Evolutionary conservation across 1,139 yeast species (phyloP), one percentile per base, ranked within the genome.

Genomic region (Debaryomyces fabryi): DNA sequence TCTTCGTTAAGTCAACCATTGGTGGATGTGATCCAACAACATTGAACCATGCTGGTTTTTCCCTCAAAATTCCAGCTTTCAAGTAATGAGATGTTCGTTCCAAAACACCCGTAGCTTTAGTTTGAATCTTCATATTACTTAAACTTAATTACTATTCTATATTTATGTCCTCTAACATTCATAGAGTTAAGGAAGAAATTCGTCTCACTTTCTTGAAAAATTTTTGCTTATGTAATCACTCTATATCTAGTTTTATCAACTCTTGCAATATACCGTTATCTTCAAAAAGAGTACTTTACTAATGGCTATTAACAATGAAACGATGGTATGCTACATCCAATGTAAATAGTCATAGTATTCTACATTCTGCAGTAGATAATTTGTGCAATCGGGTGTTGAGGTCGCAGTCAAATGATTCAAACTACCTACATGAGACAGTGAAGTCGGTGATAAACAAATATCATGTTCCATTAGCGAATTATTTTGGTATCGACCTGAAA

Each of bases 21-120:
- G 97, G 97, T 35, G 97, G 97, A 57, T 86, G 78, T 34, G 83
- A 76, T 2, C 88, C 89, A 23, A 92, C 88, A 9, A 88, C 91
- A 54, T 86, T 83, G 67, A 79, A 89, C 97, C 97, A 92, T 0
- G 85, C 85, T 3, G 98, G 97, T 58, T 87, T 87, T 30, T 78
- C 69, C 35, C 69, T 74, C 49, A 88, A 74, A 33, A 86, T 74
- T 4, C 93, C 92, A 0, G 87, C 77, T 56, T 76, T 76, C 55
- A 89, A 69, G 58, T 82, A 83, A 46, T 86, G 84, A 1, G 95
- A 84, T 0, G 96, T 87, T 59, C 91, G 80, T 63, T 86, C 88
- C 45, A 90, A 78, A 16, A 91, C 88, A 50, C 81, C 79, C 36
- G 83, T 76, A 25, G 96, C 95, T 54, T 79, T 75, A 18, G 78